These are phyloP conservation scores for Salicornia ramosissima DNA, from an alignment of 148 eudicot genomes.

Conservation along the genomic window DNA sequence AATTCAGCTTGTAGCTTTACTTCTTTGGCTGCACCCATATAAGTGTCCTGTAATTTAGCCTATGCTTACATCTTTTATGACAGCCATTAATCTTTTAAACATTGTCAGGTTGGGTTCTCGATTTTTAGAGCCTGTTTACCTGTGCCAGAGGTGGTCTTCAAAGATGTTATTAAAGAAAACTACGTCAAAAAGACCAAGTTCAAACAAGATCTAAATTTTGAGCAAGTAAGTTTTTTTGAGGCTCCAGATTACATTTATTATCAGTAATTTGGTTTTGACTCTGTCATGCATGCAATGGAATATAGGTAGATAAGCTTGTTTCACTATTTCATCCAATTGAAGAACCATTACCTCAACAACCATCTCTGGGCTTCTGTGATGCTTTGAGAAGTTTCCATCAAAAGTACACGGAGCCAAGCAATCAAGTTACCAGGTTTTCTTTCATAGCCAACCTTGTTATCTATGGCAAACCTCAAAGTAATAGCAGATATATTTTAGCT, in stretches of 20 bases:
- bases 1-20: neutral
- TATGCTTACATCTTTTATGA: too few species aligned
- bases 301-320: slow-evolving; percentile 26
- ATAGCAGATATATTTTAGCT: neutral
- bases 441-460: slow-evolving; percentile 7
- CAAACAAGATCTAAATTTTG: slow-evolving; percentile 45
- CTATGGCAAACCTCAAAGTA: neutral
- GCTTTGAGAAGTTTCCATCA: slow-evolving; percentile 4
- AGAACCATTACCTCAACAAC: slow-evolving; percentile 1
- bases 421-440: slow-evolving; percentile 3
- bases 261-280: slow-evolving; percentile 5
- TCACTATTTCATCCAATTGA: slow-evolving; percentile 27
- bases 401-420: slow-evolving; percentile 7
- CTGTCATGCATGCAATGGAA: slow-evolving; percentile 1
- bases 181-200: slow-evolving; percentile 43
- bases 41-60: too few species aligned
- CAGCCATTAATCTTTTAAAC: slow-evolving; percentile 4
- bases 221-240: slow-evolving; percentile 38
- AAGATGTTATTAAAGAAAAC: slow-evolving; percentile 45
- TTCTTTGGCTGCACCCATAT: neutral
- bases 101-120: slow-evolving; percentile 54
- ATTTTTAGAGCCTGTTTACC: slow-evolving; percentile 65
- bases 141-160: slow-evolving; percentile 50
- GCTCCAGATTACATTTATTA: neutral
- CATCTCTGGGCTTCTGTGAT: slow-evolving; percentile 7